phyloP scores from a whole-genome alignment of 2,329 filamentous ascomycete species.

The Rhynchosporium agropyri region DNA sequence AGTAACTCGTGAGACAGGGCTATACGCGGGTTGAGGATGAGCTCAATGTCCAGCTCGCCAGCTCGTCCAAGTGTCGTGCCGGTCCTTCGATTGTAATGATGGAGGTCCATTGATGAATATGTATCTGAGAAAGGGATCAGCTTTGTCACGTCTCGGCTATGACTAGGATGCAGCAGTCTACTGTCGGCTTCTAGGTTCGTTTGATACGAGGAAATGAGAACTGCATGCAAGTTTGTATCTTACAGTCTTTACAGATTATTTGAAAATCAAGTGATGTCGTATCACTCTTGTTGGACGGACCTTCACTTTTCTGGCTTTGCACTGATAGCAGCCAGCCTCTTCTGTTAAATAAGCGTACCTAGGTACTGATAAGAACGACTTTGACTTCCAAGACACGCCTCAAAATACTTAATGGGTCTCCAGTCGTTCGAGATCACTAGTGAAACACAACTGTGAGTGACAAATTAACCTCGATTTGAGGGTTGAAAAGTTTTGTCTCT shows the following conservation, averaged over 20 bases:
- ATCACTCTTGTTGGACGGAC: constrained; percentile 14
- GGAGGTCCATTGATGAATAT: not conserved
- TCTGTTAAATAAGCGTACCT: constrained; percentile 22
- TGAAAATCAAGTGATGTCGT: not conserved
- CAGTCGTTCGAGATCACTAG: too few species aligned
- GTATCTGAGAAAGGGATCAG: constrained; percentile 6
- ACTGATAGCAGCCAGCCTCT: constrained; percentile 25
- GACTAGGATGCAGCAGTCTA: not conserved
- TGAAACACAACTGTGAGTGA: too few species aligned
- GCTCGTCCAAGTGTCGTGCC: constrained; percentile 7
- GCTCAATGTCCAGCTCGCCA: constrained; percentile 21
- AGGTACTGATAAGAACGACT: not conserved
- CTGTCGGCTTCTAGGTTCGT: not conserved
- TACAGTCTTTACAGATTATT: constrained; percentile 20
- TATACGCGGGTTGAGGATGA: constrained; percentile 24
- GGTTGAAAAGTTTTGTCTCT: too few species aligned
- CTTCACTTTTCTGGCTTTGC: constrained; percentile 26
- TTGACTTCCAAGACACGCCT: not conserved
- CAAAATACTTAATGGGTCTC: too few species aligned
- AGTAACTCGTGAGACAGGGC: constrained; percentile 28
- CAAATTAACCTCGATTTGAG: too few species aligned
- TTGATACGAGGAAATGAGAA: constrained; percentile 23
- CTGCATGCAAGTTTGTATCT: constrained; percentile 25
- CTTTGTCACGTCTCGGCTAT: not conserved
- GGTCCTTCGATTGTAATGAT: constrained; percentile 11